Conservation (phyloP, 2,329 filamentous ascomycete genomes). For the Knufia fluminis region DNA sequence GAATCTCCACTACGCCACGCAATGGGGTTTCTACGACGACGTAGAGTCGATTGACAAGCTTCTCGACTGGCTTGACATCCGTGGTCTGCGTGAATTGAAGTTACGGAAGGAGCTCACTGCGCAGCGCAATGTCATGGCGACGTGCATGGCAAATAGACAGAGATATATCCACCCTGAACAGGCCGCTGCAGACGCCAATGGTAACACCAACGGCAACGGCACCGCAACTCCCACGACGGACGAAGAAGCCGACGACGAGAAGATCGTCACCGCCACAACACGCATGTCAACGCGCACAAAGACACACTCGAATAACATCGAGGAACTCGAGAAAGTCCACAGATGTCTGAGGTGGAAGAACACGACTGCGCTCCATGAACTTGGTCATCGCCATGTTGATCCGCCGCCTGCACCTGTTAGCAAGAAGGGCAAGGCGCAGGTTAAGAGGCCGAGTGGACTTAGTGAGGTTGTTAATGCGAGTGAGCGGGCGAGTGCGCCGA, state of each 20-base stretch:
- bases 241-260: constrained; percentile 35
- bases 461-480: no score
- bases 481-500: no score
- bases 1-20: constrained; percentile 62
- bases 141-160: constrained; percentile 71
- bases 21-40: constrained; percentile 90
- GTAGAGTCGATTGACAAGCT: constrained; percentile 67
- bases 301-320: constrained; percentile 40
- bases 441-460: background rate
- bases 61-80: constrained; percentile 78
- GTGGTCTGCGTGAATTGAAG: constrained; percentile 76
- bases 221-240: constrained; percentile 26
- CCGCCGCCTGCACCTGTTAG: constrained; percentile 42
- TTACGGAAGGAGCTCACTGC: constrained; percentile 74
- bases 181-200: no score
- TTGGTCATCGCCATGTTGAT: constrained; percentile 53
- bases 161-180: constrained; percentile 50
- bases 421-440: constrained; percentile 26
- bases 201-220: background rate
- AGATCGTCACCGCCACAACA: constrained; percentile 31
- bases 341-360: constrained; percentile 60
- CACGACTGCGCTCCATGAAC: constrained; percentile 47
- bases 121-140: constrained; percentile 66
- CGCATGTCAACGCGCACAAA: constrained; percentile 57
- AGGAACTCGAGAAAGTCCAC: constrained; percentile 42